Base-by-base conservation (phyloP, 1,139 yeast species). In the Pichia sp. region DNA sequence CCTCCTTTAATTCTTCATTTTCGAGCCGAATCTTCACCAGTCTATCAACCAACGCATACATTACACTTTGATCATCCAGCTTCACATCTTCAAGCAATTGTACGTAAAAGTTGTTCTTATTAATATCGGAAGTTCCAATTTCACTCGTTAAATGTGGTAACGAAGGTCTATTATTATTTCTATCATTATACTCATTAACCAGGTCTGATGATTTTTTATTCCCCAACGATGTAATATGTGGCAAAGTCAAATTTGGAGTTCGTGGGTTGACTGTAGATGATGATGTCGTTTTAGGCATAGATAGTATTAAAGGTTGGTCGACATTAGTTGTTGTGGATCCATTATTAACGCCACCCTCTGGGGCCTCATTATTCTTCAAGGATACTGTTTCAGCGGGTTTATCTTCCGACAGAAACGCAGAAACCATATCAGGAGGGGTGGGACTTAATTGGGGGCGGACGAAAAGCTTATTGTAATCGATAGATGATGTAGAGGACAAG, bases 11-110 rank as follows among this genome's bases (percentile, higher is more conserved):
- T 27, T 36, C 26, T 27, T 44, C 42, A 39, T 59, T 61, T 27
- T 54, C 52, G 3, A 35, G 11, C 32, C 60, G 39, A 3, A 53
- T 45, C 1, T 39, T 31, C 5, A 47, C 33, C 28, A 61, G 41
- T 23, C 52, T 55, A 37, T 57, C 60, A 5, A 58, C 42, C 7
- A 61, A 44, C 10, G 48, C 46, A 33, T 43, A 48, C 7, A 60
- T 38, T 3, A 51, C 51, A 8, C 45, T 31, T 35, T 54, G 51
- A 36, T 57, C 59, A 33, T 58, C 62, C 4, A 56, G 44, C 16
- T 49, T 38, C 4, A 45, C 42, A 32, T 45, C 42, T 38, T 49
- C 44, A 16, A 46, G 38, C 27, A 46, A 33, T 16, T 39, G 43
- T 4, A 41, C 33, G 38, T 37, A 46, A 29, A 43, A 44, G n/a